Percentiles rank a stretch among this genome's conserved stretches.
These are phyloP conservation scores for Cyberlindnera misumaiensis DNA, from an alignment of 805 yeast genomes.

Conservation along the genomic window DNA sequence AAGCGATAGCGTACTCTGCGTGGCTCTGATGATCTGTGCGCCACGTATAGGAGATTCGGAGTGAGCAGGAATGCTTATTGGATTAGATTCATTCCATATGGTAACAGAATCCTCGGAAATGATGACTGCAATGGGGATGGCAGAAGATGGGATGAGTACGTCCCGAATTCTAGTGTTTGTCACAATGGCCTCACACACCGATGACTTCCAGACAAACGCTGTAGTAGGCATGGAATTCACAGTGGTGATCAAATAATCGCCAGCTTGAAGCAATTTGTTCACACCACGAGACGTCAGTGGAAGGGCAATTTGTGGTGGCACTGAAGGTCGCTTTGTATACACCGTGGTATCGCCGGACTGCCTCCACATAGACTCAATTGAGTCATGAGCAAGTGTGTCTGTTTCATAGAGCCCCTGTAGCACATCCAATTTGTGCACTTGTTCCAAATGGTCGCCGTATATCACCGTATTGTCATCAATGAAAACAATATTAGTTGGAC, in stretches of 20 bases:
- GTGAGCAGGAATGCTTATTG: conserved; percentile 1
- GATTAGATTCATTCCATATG: conserved; percentile 3
- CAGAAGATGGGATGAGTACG: background rate
- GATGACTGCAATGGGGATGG: conserved; percentile 2
- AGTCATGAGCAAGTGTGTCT: conserved; percentile 1
- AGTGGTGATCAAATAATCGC: conserved; percentile 1
- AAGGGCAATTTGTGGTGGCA: conserved; percentile 5
- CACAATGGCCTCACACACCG: conserved; percentile 1
- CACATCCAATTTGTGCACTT: conserved; percentile 3
- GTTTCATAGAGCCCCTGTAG: conserved; percentile 6
- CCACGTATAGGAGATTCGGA: conserved; percentile 1
- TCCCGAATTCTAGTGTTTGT: conserved; percentile 9
- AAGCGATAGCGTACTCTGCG: conserved; percentile 3
- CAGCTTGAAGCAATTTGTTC: background rate
- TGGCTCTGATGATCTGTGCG: conserved; percentile 3
- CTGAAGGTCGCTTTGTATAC: conserved; percentile 3
- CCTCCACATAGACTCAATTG: conserved; percentile 6
- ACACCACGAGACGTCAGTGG: conserved; percentile 6
- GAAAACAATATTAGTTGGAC: conserved; percentile 5
- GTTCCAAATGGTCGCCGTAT: conserved; percentile 14
- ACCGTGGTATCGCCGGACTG: conserved; percentile 6
- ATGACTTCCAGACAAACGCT: conserved; percentile 11
- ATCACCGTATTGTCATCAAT: conserved; percentile 9
- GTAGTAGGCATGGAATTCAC: conserved; percentile 13
- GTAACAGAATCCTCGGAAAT: conserved; percentile 9